Base-by-base conservation (phyloP, 2,329 filamentous ascomycete genomes). In the Calonectria ilicicola region DNA sequence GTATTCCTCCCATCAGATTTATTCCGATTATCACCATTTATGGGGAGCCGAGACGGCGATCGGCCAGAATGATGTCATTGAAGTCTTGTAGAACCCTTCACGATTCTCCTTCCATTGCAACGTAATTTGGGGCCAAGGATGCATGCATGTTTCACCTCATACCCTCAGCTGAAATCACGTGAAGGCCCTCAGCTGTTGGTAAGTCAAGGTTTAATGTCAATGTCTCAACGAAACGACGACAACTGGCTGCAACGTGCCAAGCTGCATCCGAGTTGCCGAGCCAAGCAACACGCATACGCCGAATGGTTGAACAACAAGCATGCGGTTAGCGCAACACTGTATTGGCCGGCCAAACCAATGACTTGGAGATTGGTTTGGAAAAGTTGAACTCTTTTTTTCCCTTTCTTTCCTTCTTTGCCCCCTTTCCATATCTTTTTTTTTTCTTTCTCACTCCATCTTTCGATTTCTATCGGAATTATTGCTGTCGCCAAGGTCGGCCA, bases 51-150 rank as follows among this genome's bases (percentile, higher is more conserved):
- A 60, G 40, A 60, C 53, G 53, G 38, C 21, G 53, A 60, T 60
- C 53, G 53, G n/a, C 53, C 38, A 56, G 35, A 9, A 42, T 49
- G 23, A 67, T 56, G 14, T 32, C 38, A 27, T 38, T 69, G 70
- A 65, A 40, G 72, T 53, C 69, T 63, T 66, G 69, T 40, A 40
- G 12, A 19, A 60, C 53, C 21, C 32, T 23, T 60, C 53, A 23
- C 32, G 53, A 60, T 60, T 23, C 35, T n/a, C n/a, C 7, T 6
- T 29, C 2, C 47, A 23, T 21, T 27, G 32, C 38, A 38, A 53
- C 38, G 53, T 15, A 19, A 60, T 26, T 40, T 26, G 14, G 19
- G 53, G n/a, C 2, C 7, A 32, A 27, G 29, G 49, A 15, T 32
- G 17, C 19, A 4, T n/a, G n/a, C 19, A 35, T 60, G 53, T 60